phyloP scores from a whole-genome alignment of 2,329 filamentous ascomycete species.

The Cytospora chrysosperma region DNA sequence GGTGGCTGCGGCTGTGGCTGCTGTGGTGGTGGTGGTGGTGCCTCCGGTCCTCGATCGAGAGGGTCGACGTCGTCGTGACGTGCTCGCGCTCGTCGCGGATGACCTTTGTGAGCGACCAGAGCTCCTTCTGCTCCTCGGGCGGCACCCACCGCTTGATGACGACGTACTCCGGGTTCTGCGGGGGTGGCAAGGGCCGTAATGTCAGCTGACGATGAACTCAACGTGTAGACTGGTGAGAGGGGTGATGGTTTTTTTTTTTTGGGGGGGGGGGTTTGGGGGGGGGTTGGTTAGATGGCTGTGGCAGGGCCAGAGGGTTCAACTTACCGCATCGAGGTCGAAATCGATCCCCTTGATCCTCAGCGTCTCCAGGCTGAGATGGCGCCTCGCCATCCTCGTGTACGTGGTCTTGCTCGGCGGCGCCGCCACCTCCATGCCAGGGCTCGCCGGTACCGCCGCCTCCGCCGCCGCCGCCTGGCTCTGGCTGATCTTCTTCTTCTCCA shows the following conservation, averaged over 20 bases:
- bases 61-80: slow-evolving; percentile 33
- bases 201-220: slow-evolving; percentile 25
- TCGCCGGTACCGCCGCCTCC: background rate
- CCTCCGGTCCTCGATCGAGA: slow-evolving; percentile 46
- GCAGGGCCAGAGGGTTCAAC: slow-evolving; percentile 27
- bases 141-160: slow-evolving; percentile 73
- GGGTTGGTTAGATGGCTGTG: background rate
- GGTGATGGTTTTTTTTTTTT: too few relatives aligned
- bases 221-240: background rate
- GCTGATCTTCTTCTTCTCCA: slow-evolving; percentile 54
- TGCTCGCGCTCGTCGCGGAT: slow-evolving; percentile 55
- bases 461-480: slow-evolving; percentile 10
- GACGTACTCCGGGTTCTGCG: slow-evolving; percentile 65
- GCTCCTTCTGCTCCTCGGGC: slow-evolving; percentile 67
- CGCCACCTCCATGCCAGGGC: background rate
- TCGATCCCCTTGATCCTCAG: slow-evolving; percentile 55
- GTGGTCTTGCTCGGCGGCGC: slow-evolving; percentile 38
- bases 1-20: slow-evolving; percentile 40
- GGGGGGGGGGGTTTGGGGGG: background rate
- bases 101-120: slow-evolving; percentile 69
- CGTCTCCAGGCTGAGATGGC: slow-evolving; percentile 62
- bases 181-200: background rate
- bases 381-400: slow-evolving; percentile 63
- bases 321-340: slow-evolving; percentile 56
- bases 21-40: slow-evolving; percentile 36